Evolutionary conservation across 768 basidiomycete genomes (phyloP), one percentile per base, ranked within the genome.

Genomic region (Holtermanniella nyarrowii): DNA sequence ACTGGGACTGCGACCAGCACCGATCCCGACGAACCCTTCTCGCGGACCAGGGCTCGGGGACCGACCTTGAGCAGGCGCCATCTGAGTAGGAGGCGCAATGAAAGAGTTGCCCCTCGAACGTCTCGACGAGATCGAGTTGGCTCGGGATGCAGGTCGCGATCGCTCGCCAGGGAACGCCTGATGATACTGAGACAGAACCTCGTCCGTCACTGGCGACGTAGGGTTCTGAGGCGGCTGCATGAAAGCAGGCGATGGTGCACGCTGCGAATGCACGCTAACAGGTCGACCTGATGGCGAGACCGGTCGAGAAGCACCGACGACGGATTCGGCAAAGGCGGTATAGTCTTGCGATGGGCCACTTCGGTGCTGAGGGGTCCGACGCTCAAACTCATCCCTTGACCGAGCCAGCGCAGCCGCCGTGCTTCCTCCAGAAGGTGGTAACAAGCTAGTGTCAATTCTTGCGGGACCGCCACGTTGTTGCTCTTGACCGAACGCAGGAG

Each of bases 131-230:
- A 63, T 59, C 13, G 68, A 67, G 13, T 60, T 57, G 0, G 68
- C 62, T 47, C 66, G 43, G 4, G 63, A 62, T n/a, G 52, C 58
- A 4, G 62, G 59, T 48, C 63, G 54, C 13, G 63, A 62, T 21
- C 62, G 49, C 68, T 95, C 91, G 3, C 88, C 90, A 5, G 90
- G 91, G 66, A 96, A 79, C 1, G 83, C 80, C 62, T 89, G 88
- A 23, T 83, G 79, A 63, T 96, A 96, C 57, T 81, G 78, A 0
- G 76, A 75, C 14, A 88, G 71, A 5, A 88, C 82, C n/a, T 81
- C 79, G 50, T 85, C 82, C 13, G 63, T 61, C 16, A 88, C 80
- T 0, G 79, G 76, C 1, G 71, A 60, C 10, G 62, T 52, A 4
- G 68, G 63, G 42, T 71, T 64, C 2, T 49, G 49, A 25, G 72